phyloP scores from a whole-genome alignment of 805 yeast species.

The Candida morakotiae region DNA sequence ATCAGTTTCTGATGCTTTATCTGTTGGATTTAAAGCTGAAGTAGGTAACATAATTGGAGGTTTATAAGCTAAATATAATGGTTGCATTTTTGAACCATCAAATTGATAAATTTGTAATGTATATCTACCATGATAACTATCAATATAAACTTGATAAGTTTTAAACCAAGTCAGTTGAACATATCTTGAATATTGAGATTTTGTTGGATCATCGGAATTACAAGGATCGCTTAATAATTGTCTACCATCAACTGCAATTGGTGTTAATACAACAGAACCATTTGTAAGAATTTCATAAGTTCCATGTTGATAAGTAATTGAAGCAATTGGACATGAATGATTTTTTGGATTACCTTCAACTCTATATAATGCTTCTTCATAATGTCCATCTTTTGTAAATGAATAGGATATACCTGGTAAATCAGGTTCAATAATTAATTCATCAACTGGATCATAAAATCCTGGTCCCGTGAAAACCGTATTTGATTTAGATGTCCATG shows the following conservation, averaged over 20 bases:
- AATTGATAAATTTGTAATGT: constrained; percentile 68
- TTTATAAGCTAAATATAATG: constrained; percentile 83
- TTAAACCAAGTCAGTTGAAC: constrained; percentile 59
- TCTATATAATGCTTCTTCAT: constrained; percentile 85
- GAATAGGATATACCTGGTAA: constrained; percentile 92
- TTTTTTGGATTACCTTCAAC: constrained; percentile 64
- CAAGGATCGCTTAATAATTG: constrained; percentile 90
- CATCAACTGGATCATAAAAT: constrained; percentile 94
- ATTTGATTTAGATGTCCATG: constrained; percentile 93
- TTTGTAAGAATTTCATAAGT: constrained; percentile 57
- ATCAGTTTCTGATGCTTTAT: constrained; percentile 32
- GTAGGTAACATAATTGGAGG: constrained; percentile 98
- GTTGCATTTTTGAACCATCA: constrained; percentile 79
- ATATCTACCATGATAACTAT: constrained; percentile 80
- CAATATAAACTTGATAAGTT: constrained; percentile 57
- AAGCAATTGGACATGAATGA: constrained; percentile 82
- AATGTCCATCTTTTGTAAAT: constrained; percentile 88
- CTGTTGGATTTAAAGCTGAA: constrained; percentile 81
- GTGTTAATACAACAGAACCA: constrained; percentile 67
- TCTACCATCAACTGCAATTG: constrained; percentile 86
- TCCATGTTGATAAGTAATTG: constrained; percentile 87
- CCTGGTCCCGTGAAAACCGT: constrained; percentile 96
- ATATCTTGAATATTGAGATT: constrained; percentile 67
- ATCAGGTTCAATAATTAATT: constrained; percentile 89
- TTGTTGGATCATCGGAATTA: constrained; percentile 34